A percentile compares a stretch with the other conserved stretches of the same genome.
Conservation (phyloP, 2,329 filamentous ascomycete species). For the Grosmannia serpens region DNA sequence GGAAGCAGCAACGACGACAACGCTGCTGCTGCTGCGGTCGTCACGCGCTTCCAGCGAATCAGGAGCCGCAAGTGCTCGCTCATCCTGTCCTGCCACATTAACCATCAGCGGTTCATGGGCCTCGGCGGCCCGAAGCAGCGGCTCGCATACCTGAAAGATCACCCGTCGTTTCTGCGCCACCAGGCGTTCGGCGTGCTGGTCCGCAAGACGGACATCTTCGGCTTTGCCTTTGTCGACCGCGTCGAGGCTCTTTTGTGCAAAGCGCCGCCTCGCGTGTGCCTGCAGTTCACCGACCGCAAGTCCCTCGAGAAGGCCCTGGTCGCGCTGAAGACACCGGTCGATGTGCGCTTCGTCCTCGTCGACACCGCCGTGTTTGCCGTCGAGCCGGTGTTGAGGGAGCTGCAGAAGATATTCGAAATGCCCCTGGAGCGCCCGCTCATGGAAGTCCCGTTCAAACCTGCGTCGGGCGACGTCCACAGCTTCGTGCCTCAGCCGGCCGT, state of each 20-base stretch:
- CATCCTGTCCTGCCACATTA: neutral
- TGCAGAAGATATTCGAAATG: conserved; percentile 44
- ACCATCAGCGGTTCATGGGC: neutral
- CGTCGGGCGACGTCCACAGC: neutral
- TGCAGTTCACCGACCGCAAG: conserved; percentile 37
- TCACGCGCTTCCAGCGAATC: neutral
- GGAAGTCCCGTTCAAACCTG: neutral
- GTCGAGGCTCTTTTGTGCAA: conserved; percentile 25
- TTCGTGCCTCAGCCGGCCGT: neutral
- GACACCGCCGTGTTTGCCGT: conserved; percentile 58
- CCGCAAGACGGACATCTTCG: conserved; percentile 35
- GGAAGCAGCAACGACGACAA: neutral
- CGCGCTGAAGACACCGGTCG: conserved; percentile 23
- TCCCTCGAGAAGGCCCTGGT: conserved; percentile 34
- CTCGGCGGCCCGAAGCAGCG: neutral
- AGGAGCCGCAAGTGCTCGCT: neutral
- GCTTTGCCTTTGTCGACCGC: conserved; percentile 48
- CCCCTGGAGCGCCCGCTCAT: conserved; percentile 42
- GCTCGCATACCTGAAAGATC: conserved; percentile 32
- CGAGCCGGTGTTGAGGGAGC: conserved; percentile 50
- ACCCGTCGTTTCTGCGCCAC: conserved; percentile 39
- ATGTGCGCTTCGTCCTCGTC: conserved; percentile 41
- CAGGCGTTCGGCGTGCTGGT: conserved; percentile 51
- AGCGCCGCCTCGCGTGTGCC: conserved; percentile 25
- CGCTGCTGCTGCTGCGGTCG: too few relatives aligned